Base-by-base conservation (phyloP, 2,329 filamentous ascomycete species). In the Exophiala viscosa region DNA sequence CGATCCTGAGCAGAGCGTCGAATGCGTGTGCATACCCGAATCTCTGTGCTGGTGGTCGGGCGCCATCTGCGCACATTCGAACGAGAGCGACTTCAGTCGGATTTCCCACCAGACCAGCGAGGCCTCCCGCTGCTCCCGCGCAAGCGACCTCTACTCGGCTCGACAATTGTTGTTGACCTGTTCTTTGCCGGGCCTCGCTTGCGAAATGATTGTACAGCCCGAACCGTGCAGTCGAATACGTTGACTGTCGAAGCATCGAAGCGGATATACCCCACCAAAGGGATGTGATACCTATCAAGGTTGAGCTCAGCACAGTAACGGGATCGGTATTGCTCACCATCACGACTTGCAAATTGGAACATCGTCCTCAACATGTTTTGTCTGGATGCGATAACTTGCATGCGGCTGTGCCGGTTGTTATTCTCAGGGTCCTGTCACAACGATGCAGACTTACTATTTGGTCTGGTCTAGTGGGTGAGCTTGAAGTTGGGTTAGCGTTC, bases 171-270 rank as follows among this genome's bases (percentile, higher is more conserved):
- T 39, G 38, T 34, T 46, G 44, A 2, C 52, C 52, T 1, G 51
- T 49, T 31, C 41, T 32, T 34, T 49, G 42, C 31, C 55, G 52
- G 40, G 48, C 45, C 15, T 43, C 45, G 5, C 40, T 35, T 6
- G 55, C 52, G 18, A 58, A 54, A 18, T 55, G 40, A 23, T 58
- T 58, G 42, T 58, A 58, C 33, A 55, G 41, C 3, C 51, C 55
- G 35, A 58, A 58, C 11, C 55, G 44, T n/a, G 51, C 47, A 3
- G 55, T 58, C 18, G 55, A 54, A 31, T 58, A 58, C 18, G 55
- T 58, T 23, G 51, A 58, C 41, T 58, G 55, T 13, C 55, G 55
- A 38, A 58, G 48, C 34, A 58, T 55, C n/a, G 55, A 58, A 11
- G 55, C 55, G 3, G 50, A 54, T 3, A 58, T 58, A 15, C 55